Conservation (phyloP, 106 monocot species). For the Triglochin maritima region DNA sequence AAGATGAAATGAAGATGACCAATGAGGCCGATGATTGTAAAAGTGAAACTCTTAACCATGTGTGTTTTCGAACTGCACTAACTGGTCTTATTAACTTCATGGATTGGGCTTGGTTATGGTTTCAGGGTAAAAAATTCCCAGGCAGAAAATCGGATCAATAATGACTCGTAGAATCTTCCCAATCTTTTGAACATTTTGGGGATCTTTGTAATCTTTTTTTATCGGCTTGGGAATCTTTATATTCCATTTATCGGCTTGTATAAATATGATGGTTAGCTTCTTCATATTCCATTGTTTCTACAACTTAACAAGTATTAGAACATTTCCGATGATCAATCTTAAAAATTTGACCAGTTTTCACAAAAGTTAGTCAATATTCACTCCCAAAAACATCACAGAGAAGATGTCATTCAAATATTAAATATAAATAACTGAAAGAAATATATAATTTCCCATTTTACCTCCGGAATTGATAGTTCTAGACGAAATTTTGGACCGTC, state of each 20-base stretch:
- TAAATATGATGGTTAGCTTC: not conserved
- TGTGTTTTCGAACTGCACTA: not conserved
- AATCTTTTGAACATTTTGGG: no score
- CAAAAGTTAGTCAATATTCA: not conserved
- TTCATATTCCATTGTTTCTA: not conserved
- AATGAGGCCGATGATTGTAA: not conserved
- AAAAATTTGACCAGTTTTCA: not conserved
- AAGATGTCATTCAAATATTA: not conserved
- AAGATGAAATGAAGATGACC: not conserved
- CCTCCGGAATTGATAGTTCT: constrained; percentile 92
- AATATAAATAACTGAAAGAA: not conserved
- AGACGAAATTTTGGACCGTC: constrained; percentile 95
- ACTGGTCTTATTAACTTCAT: not conserved
- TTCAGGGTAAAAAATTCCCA: not conserved
- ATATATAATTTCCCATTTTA: constrained; percentile 4
- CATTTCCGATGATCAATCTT: not conserved
- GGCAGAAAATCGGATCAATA: no score
- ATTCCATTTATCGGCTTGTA: no score
- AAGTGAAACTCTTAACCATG: not conserved
- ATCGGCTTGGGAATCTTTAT: no score
- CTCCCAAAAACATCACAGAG: not conserved
- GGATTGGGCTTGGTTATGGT: not conserved
- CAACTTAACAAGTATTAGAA: not conserved
- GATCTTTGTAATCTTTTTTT: no score
- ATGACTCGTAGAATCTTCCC: no score